Evolutionary conservation across 176 grass and related monocot species (phyloP), one percentile per base, ranked within the genome.

Genomic region (Carex littledalei): DNA sequence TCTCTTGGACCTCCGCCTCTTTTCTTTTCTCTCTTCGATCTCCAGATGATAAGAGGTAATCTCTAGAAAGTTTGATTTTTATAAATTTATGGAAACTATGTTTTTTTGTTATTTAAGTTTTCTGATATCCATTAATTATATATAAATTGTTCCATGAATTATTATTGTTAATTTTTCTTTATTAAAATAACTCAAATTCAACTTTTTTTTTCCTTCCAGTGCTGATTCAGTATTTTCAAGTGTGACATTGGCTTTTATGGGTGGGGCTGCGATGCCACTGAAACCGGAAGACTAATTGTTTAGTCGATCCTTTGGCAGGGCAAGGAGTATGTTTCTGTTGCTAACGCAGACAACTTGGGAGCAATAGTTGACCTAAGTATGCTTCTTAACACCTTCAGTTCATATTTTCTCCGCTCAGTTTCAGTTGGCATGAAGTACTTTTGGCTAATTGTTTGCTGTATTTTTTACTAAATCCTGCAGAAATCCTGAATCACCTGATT

Each of bases 341-440:
- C 93, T 5, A 99, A 96, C 87, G 92, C 97, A 1, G 97, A 99
- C 81, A 99, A 99, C 85, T 92, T 99, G 97, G 97, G 97, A 83
- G 93, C 91, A 84, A 73, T 94, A 26, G 93, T 96, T 88, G 91
- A 96, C 87, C 72, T 95, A 77, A 94, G 95, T 98, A 98, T 98
- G 92, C 85, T 55, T 83, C 41, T 34, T 83, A 52, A 67, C n/a
- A 32, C 39, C 57, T 65, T 49, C 31, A 50, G 6, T 83, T 83
- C 15, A 54, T 68, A 35, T 45, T 50, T 12, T 50, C 3, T 59
- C 20, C 2, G 6, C 64, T 60, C 2, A 63, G 15, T 57, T 63
- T 47, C 32, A 41, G 64, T 86, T 66, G 11, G 14, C 6, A 81
- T 71, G 8, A 12, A 29, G 12, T 79, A 53, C 18, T 32, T 47